Percentiles rank a stretch among this genome's conserved stretches.
Conservation (phyloP, 345 rosid genomes). For the Fremontodendron californicum region DNA sequence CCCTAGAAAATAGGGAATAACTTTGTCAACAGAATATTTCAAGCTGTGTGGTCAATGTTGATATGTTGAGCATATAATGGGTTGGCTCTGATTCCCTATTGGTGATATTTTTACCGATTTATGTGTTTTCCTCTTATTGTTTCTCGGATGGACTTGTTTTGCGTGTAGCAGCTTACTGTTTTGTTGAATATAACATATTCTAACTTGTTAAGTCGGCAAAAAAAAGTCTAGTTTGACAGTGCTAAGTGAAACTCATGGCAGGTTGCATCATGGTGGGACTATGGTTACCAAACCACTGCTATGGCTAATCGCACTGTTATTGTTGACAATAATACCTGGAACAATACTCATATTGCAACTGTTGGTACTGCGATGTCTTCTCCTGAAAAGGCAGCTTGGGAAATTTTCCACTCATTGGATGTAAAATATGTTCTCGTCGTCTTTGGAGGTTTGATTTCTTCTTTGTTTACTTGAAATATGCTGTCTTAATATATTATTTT, state of each 20-base stretch:
- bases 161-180: not conserved
- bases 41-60: not conserved
- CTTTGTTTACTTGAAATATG: slow-evolving; percentile 8
- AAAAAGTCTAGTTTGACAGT: not conserved
- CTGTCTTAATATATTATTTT: not conserved
- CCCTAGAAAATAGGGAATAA: no score
- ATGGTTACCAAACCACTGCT: slow-evolving; percentile 98
- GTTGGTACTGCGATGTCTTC: slow-evolving; percentile 99
- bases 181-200: not conserved
- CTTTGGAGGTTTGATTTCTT: slow-evolving; percentile 77
- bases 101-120: not conserved
- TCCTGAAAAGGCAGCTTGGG: slow-evolving; percentile 99
- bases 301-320: slow-evolving; percentile 99
- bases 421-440: slow-evolving; percentile 97
- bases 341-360: slow-evolving; percentile 98
- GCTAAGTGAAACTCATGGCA: slow-evolving; percentile 26
- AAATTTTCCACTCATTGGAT: slow-evolving; percentile 91
- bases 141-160: not conserved
- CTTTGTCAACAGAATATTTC: no score
- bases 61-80: not conserved
- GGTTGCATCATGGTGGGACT: slow-evolving; percentile 99
- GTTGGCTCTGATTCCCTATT: not conserved
- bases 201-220: not conserved
- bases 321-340: slow-evolving; percentile 99
- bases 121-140: not conserved